Evolutionary conservation across 2,329 filamentous ascomycete genomes (phyloP).

Genomic region (Scolecobasidium constrictum): DNA sequence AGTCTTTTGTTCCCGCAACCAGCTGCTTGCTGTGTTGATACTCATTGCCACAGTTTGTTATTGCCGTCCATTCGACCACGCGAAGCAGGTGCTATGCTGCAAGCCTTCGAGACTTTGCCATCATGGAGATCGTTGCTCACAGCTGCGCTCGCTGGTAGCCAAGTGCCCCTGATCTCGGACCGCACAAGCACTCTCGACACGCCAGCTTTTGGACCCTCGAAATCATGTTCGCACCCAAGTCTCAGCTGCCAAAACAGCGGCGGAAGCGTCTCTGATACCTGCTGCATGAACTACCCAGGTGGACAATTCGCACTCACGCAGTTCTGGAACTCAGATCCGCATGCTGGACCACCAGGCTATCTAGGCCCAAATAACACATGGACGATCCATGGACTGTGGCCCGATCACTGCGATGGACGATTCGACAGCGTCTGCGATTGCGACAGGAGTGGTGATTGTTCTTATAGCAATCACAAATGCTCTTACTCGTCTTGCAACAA

Average conservation of each 20-base stretch:
- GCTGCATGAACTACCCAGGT: constrained; percentile 10
- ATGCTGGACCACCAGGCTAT: constrained; percentile 10
- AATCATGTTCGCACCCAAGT: constrained; percentile 5
- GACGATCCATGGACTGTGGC: constrained; percentile 17
- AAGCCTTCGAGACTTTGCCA: neutral
- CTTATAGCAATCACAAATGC: constrained; percentile 13
- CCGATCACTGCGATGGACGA: constrained; percentile 15
- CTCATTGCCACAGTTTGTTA: no score
- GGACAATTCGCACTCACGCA: constrained; percentile 16
- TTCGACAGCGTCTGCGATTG: constrained; percentile 10
- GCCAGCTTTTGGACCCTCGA: neutral
- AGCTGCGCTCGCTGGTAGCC: neutral
- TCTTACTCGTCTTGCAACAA: constrained; percentile 12
- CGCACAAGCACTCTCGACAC: neutral
- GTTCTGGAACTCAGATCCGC: constrained; percentile 17
- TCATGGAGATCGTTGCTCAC: neutral
- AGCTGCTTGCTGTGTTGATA: no score
- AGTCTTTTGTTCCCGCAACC: no score
- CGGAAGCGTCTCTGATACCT: constrained; percentile 1
- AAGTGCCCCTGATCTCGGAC: neutral
- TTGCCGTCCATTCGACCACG: no score
- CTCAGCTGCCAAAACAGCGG: constrained; percentile 4
- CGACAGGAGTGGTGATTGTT: constrained; percentile 9
- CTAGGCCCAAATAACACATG: constrained; percentile 14
- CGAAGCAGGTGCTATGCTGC: no score